phyloP scores from a whole-genome alignment of 2,329 filamentous ascomycete species.

The Scopulariopsis brevicaulis region DNA sequence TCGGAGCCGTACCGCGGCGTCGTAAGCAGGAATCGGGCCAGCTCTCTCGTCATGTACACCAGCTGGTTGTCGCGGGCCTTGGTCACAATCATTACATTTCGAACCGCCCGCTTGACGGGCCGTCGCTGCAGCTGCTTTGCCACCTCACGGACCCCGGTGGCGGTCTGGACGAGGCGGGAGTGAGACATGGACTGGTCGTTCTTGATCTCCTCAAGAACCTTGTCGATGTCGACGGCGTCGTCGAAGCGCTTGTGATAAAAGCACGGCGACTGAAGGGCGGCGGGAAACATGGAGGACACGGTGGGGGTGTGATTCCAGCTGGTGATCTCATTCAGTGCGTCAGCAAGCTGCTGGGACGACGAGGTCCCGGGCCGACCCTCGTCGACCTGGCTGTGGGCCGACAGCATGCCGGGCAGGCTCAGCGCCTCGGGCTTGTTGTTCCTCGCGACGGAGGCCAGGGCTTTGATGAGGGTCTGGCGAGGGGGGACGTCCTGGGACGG shows the following conservation, averaged over 20 bases:
- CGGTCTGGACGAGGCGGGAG: slow-evolving; percentile 87
- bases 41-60: slow-evolving; percentile 76
- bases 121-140: slow-evolving; percentile 88
- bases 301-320: slow-evolving; percentile 17
- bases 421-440: slow-evolving; percentile 52
- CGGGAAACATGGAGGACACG: slow-evolving; percentile 37
- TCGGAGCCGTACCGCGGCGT: slow-evolving; percentile 85
- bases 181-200: slow-evolving; percentile 86
- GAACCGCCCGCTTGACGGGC: slow-evolving; percentile 83
- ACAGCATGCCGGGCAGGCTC: slow-evolving; percentile 49
- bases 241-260: slow-evolving; percentile 98
- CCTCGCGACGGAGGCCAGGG: slow-evolving; percentile 55
- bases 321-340: slow-evolving; percentile 42
- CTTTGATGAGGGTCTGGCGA: slow-evolving; percentile 74
- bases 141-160: slow-evolving; percentile 87
- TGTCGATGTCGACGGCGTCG: slow-evolving; percentile 88
- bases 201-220: slow-evolving; percentile 88
- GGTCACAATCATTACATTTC: slow-evolving; percentile 96
- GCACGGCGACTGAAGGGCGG: slow-evolving; percentile 73
- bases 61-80: slow-evolving; percentile 94
- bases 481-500: slow-evolving; percentile 55
- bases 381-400: slow-evolving; percentile 23
- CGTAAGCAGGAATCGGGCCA: slow-evolving; percentile 76
- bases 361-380: slow-evolving; percentile 27
- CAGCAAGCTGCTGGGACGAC: slow-evolving; percentile 52